Evolutionary conservation across 805 yeast genomes (phyloP).

Genomic region (Debaryomyces hansenii): DNA sequence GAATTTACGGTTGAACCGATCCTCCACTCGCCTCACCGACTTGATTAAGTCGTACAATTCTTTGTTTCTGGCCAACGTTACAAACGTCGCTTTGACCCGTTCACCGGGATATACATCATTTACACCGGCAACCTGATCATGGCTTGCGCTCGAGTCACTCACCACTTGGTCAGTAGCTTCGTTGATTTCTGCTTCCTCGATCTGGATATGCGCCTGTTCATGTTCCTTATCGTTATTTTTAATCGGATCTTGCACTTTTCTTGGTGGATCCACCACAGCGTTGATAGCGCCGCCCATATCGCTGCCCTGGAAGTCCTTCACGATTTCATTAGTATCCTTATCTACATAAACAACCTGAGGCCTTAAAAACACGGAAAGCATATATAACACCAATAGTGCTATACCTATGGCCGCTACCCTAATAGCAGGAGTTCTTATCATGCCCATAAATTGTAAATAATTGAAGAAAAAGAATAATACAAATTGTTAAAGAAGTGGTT

Average conservation of each 20-base stretch:
- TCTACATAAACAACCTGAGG: slow-evolving; percentile 17
- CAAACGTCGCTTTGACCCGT: slow-evolving; percentile 61
- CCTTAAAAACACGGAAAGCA: slow-evolving; percentile 6
- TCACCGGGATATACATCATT: not conserved
- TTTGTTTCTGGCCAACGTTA: slow-evolving; percentile 74
- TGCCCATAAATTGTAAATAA: not conserved
- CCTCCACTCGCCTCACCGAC: slow-evolving; percentile 80
- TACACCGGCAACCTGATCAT: not conserved
- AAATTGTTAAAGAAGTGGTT: no score
- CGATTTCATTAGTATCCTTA: slow-evolving; percentile 12
- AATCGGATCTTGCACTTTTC: not conserved
- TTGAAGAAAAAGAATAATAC: no score
- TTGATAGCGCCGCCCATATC: not conserved
- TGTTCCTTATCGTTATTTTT: slow-evolving; percentile 1
- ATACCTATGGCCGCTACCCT: slow-evolving; percentile 9
- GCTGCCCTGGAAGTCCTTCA: slow-evolving; percentile 5
- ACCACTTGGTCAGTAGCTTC: not conserved
- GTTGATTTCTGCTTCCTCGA: not conserved
- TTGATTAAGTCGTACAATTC: slow-evolving; percentile 62
- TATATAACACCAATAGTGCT: slow-evolving; percentile 12
- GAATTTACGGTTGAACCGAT: slow-evolving; percentile 77
- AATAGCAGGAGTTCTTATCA: slow-evolving; percentile 13
- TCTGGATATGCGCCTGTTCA: not conserved
- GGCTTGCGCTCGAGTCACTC: not conserved
- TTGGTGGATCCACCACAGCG: not conserved